Percentiles rank a stretch among this genome's conserved stretches.
Conservation (phyloP, 2,329 filamentous ascomycete genomes). For the Aspergillus bombycis region DNA sequence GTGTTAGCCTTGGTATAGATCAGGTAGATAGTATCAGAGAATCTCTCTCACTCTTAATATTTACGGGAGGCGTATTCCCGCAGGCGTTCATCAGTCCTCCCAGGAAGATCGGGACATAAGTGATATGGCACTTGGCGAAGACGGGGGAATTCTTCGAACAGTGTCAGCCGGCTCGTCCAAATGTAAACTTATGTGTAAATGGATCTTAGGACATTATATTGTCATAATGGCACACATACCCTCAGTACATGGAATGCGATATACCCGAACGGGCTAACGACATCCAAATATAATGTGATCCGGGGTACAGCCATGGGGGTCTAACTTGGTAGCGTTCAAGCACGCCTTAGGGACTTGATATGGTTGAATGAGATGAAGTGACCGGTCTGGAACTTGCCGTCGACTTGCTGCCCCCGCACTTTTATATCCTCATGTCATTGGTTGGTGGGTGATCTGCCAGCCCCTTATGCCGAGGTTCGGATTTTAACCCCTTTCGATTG, state of each 20-base stretch:
- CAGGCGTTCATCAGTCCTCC: conserved; percentile 62
- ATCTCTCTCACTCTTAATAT: conserved; percentile 56
- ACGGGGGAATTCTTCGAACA: conserved; percentile 54
- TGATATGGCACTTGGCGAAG: conserved; percentile 59
- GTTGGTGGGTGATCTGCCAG: background rate
- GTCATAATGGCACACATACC: conserved; percentile 40
- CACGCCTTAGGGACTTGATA: background rate
- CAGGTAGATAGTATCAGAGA: background rate
- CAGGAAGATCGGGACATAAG: conserved; percentile 62
- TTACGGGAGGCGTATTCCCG: conserved; percentile 57
- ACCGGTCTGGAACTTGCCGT: too few species aligned
- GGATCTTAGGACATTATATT: too few species aligned
- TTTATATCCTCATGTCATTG: background rate
- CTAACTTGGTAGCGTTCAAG: background rate
- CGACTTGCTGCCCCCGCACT: conserved; percentile 3
- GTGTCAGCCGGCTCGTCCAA: conserved; percentile 4
- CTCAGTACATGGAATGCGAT: conserved; percentile 60
- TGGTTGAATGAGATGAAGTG: background rate
- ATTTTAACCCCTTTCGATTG: background rate
- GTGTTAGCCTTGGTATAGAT: background rate
- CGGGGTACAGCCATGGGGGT: conserved; percentile 50
- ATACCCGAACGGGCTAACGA: conserved; percentile 64
- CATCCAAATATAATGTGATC: conserved; percentile 62
- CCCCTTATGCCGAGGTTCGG: background rate
- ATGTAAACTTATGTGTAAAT: background rate